These are phyloP conservation scores for Chiua sp. DNA, from an alignment of 1,284 basidiomycete species.

Conservation along the genomic window DNA sequence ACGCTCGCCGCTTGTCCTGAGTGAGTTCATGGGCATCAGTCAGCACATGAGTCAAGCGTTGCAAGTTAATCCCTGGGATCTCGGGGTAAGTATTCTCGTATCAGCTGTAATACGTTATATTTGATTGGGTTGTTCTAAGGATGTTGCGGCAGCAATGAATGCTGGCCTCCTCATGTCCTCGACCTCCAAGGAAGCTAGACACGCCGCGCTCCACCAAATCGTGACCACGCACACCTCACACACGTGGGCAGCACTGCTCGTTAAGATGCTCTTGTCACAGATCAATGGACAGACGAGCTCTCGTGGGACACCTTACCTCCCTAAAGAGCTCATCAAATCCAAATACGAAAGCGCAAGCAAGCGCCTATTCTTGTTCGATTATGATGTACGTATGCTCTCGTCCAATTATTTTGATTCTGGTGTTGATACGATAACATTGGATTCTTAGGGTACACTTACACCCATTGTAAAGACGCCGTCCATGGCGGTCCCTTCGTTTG, in stretches of 20 bases:
- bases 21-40: slow-evolving; percentile 98
- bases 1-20: slow-evolving; percentile 88
- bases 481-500: slow-evolving; percentile 46
- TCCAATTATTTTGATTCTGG: background rate
- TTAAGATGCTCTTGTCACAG: slow-evolving; percentile 60
- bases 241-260: slow-evolving; percentile 93
- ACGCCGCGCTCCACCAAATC: slow-evolving; percentile 79
- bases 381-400: slow-evolving; percentile 72
- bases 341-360: slow-evolving; percentile 79
- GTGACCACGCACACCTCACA: slow-evolving; percentile 96
- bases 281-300: slow-evolving; percentile 72
- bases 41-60: slow-evolving; percentile 86
- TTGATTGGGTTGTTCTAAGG: slow-evolving; percentile 39
- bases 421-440: slow-evolving; percentile 3
- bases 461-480: slow-evolving; percentile 88
- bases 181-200: slow-evolving; percentile 80
- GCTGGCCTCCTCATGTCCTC: slow-evolving; percentile 63
- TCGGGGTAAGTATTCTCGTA: slow-evolving; percentile 55
- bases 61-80: slow-evolving; percentile 90
- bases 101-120: background rate
- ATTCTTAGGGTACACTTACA: slow-evolving; percentile 84
- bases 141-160: slow-evolving; percentile 65
- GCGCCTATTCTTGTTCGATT: slow-evolving; percentile 94
- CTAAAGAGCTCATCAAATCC: slow-evolving; percentile 64
- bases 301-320: slow-evolving; percentile 87